Evolutionary conservation across 352 stramenopile species (phyloP).

Genomic region (Pythium pyrilobum): DNA sequence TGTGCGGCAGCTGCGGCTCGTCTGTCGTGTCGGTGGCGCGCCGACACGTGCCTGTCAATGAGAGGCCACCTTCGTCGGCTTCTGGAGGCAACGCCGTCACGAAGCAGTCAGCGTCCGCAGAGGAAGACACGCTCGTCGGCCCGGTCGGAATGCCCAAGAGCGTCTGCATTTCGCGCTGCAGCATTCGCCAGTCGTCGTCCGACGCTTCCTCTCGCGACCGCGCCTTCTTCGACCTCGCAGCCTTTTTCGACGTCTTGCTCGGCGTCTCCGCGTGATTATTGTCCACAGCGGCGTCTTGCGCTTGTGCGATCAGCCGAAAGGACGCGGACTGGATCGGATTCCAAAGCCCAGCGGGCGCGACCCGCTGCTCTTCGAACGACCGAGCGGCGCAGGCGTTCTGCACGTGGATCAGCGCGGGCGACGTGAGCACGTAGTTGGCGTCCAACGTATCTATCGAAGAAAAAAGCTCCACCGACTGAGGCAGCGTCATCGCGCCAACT

Average conservation of each 20-base stretch:
- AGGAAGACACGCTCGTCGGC: not conserved
- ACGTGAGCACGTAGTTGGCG: constrained; percentile 65
- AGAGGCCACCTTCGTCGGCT: not conserved
- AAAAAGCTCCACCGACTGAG: constrained; percentile 39
- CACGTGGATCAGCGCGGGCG: constrained; percentile 31
- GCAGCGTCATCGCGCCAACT: constrained; percentile 14
- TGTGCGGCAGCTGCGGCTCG: not conserved
- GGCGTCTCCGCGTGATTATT: not conserved
- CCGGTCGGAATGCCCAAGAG: constrained; percentile 21
- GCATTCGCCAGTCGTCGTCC: constrained; percentile 28
- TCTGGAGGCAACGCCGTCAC: constrained; percentile 13
- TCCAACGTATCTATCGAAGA: constrained; percentile 51
- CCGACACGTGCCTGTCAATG: not conserved
- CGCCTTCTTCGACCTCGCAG: constrained; percentile 14
- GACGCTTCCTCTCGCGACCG: too few species aligned
- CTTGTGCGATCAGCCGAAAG: not conserved
- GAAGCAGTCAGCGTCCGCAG: constrained; percentile 18
- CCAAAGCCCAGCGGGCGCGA: constrained; percentile 29
- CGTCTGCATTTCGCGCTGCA: constrained; percentile 28
- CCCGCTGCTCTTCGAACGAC: constrained; percentile 25
- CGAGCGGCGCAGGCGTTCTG: constrained; percentile 52
- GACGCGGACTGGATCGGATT: constrained; percentile 25
- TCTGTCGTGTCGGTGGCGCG: not conserved
- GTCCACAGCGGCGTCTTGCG: too few species aligned
- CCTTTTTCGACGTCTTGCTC: constrained; percentile 14